phyloP scores from a whole-genome alignment of 805 yeast genomes.

The Torulaspora franciscae region DNA sequence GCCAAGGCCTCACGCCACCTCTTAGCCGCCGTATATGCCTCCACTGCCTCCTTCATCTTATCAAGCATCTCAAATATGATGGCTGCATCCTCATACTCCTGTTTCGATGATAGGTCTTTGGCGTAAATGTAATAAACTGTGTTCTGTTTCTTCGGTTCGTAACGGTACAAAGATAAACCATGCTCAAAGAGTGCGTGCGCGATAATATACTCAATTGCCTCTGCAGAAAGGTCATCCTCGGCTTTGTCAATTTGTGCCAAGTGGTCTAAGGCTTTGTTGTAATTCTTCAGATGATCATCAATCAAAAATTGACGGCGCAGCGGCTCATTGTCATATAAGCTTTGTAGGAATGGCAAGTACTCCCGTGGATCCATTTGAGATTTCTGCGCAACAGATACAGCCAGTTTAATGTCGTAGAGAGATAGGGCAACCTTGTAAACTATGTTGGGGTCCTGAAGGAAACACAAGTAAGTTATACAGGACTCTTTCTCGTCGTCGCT shows the following conservation, averaged over 20 bases:
- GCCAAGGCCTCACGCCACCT: constrained; percentile 84
- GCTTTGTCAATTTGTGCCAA: constrained; percentile 45
- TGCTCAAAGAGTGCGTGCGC: constrained; percentile 63
- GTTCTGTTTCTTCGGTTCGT: constrained; percentile 51
- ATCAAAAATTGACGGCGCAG: constrained; percentile 68
- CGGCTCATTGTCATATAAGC: constrained; percentile 61
- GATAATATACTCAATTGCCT: constrained; percentile 63
- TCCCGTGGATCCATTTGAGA: constrained; percentile 98
- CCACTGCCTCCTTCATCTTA: constrained; percentile 55
- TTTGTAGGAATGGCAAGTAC: constrained; percentile 85
- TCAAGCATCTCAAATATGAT: constrained; percentile 67
- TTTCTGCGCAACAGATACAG: constrained; percentile 86
- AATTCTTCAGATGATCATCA: constrained; percentile 69
- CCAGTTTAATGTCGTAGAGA: constrained; percentile 72
- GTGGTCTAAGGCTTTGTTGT: constrained; percentile 63
- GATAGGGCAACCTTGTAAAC: constrained; percentile 78
- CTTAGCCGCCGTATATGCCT: constrained; percentile 61
- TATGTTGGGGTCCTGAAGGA: constrained; percentile 81
- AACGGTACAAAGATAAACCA: constrained; percentile 60
- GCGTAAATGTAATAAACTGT: constrained; percentile 60
- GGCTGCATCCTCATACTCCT: constrained; percentile 70
- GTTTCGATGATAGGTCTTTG: constrained; percentile 48
- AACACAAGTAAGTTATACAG: constrained; percentile 78
- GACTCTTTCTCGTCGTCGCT: constrained; percentile 51
- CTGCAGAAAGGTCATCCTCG: constrained; percentile 41